Evolutionary conservation across 2,329 filamentous ascomycete species (phyloP).

Genomic region (Samsoniella hepiali): DNA sequence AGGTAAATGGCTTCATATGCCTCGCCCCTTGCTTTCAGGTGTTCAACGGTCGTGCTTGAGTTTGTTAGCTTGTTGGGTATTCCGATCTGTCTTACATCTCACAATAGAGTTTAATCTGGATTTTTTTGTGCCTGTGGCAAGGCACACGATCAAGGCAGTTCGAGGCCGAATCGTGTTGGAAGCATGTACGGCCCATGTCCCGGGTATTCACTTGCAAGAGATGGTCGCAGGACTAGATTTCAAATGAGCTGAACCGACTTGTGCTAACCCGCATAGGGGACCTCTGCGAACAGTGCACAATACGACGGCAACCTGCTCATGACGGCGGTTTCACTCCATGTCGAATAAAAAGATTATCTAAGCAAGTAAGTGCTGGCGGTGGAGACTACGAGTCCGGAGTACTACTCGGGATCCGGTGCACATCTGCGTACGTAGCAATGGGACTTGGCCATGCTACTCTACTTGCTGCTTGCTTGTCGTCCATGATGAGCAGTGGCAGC

Average conservation of each 20-base stretch:
- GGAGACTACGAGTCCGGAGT: not conserved
- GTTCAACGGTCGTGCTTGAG: not conserved
- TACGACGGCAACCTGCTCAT: not conserved
- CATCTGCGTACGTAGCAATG: not conserved
- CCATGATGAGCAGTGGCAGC: not conserved
- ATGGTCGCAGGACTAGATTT: not conserved
- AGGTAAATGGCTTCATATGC: not conserved
- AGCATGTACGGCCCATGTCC: not conserved
- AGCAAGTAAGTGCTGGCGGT: no score
- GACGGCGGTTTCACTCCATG: not conserved
- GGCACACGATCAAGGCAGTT: not conserved
- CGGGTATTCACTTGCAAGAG: not conserved
- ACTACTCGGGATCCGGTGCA: not conserved
- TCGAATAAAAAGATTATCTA: no score
- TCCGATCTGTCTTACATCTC: constrained; percentile 6
- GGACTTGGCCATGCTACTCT: not conserved
- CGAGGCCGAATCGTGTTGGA: not conserved
- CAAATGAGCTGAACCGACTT: not conserved
- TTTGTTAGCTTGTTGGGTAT: not conserved
- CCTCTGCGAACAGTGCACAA: not conserved
- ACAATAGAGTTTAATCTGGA: constrained; percentile 3
- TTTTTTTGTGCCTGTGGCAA: not conserved
- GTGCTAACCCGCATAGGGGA: constrained; percentile 7
- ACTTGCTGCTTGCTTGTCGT: not conserved
- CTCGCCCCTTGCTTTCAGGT: not conserved